Base-by-base conservation (phyloP, 805 yeast species). In the Candida vartiovaarae region DNA sequence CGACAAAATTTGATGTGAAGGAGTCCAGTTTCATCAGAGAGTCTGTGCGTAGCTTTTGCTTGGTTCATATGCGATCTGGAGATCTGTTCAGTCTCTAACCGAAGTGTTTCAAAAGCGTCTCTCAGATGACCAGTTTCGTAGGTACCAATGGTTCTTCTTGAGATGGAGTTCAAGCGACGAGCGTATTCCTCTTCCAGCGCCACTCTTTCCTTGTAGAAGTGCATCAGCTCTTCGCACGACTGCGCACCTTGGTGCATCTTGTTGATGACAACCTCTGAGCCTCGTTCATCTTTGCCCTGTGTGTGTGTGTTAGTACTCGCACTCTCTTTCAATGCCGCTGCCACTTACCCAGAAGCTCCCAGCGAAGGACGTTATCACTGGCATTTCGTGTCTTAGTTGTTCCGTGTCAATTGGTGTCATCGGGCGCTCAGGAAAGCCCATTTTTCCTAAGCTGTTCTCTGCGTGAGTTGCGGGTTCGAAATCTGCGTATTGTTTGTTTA, bases 181-280 rank as follows among this genome's bases (percentile, higher is more conserved):
- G 80, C 65, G 55, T 84, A 85, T 26, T 88, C 95, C 47, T 79
- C 83, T 54, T 87, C 96, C 34, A 88, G 73, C 11, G 75, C 66
- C 1, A 75, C 64, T 33, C 82, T 65, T 44, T 80, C 84, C 46
- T 67, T 73, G 61, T 76, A 78, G 48, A 72, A 78, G 1, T 55
- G 51, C 7, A 65, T 57, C 15, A 81, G 54, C 29, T 71, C 75
- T 28, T 77, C 80, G 39, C 76, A 62, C 1, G 93, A 81, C 38
- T 70, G 72, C 34, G 75, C 67, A 7, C 88, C 77, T 46, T 76
- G 71, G 51, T 75, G 73, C 67, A 83, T 73, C 46, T 81, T 74
- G 48, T 67, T 71, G 41, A 76, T 70, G 20, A 87, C 63, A 8
- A 71, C 68, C 10, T 65, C 65, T 36, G 78, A 76, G 5, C 93